Evolutionary conservation across 306 rosid species (phyloP), one percentile per base, ranked within the genome.

Genomic region (Coriaria nepalensis): DNA sequence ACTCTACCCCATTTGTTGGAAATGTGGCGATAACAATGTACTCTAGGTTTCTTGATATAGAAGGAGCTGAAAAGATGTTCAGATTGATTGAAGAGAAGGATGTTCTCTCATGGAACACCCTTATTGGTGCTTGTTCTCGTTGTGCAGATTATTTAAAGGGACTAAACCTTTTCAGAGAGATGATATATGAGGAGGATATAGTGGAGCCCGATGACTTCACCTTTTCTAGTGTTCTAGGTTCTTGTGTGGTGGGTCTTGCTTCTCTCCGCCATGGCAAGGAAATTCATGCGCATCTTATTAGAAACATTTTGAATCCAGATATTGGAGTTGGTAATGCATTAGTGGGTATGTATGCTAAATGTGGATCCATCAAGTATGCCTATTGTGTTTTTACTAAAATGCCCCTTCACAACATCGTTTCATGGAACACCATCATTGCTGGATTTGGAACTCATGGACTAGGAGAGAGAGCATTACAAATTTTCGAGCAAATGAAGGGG

Each of bases 391-490:
- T 73, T 57, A 60, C 56, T 12, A 52, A 11, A 13, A 73, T 73
- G 65, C 8, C 56, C 35, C 35, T 5, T 64, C 66, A 4, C 39
- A 68, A 64, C 50, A 51, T 51, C 43, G 33, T 68, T 39, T 64
- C 75, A 12, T 73, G 79, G 75, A 73, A 68, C 52, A 52, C 79
- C 13, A 64, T 68, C 55, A 64, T 68, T 60, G 53, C 60, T 48
- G 79, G 71, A 5, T 64, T 68, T 64, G 74, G 68, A 56, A 68
- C 37, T 48, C 68, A 73, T 37, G 75, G 72, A 13, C 75, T 64
- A 13, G 79, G 75, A 35, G 49, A 10, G 35, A 49, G 62, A 36
- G 79, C 75, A 2, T 43, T 60, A 39, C 63, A 64, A 35, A 13
- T 52, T 13, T 68, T 64, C 60, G 57, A 68, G 57, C 62, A 60